Evolutionary conservation across 192 early-diverging fungal species (phyloP).

Genomic region (Mortierella alpina): DNA sequence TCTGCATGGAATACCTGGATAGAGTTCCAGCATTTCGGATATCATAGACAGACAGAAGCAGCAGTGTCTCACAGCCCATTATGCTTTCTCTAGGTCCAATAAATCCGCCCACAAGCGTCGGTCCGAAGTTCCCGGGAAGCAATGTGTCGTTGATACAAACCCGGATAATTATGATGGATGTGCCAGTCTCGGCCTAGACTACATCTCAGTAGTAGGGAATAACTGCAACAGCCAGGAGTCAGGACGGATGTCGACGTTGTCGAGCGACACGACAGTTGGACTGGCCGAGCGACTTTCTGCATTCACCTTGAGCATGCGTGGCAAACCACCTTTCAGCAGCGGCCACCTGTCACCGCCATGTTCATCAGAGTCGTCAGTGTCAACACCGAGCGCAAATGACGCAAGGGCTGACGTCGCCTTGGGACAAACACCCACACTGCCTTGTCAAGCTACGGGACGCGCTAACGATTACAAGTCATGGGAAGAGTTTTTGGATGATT

Average conservation of each 20-base stretch:
- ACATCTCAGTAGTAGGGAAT: slow-evolving; percentile 10
- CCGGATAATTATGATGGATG: neutral
- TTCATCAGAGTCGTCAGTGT: neutral
- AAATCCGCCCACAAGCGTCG: slow-evolving; percentile 7
- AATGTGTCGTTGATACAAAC: neutral
- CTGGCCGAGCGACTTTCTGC: slow-evolving; percentile 23
- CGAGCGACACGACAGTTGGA: neutral
- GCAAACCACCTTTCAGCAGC: neutral
- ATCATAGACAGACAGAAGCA: neutral
- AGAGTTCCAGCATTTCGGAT: neutral
- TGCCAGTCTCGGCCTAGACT: slow-evolving; percentile 14
- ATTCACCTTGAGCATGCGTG: slow-evolving; percentile 14
- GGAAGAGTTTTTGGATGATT: slow-evolving; percentile 28
- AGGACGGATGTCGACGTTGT: neutral
- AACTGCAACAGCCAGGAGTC: slow-evolving; percentile 6
- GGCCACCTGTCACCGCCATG: neutral
- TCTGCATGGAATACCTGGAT: no score
- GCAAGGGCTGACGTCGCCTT: neutral
- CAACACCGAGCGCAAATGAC: neutral
- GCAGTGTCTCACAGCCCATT: neutral
- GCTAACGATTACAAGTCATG: slow-evolving; percentile 13
- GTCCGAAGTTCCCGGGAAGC: neutral
- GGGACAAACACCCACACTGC: neutral
- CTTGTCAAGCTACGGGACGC: neutral
- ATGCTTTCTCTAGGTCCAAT: neutral